Base-by-base conservation (phyloP, 225 moss, liverwort and hornwort species). In the Physcomitrellopsis africana region DNA sequence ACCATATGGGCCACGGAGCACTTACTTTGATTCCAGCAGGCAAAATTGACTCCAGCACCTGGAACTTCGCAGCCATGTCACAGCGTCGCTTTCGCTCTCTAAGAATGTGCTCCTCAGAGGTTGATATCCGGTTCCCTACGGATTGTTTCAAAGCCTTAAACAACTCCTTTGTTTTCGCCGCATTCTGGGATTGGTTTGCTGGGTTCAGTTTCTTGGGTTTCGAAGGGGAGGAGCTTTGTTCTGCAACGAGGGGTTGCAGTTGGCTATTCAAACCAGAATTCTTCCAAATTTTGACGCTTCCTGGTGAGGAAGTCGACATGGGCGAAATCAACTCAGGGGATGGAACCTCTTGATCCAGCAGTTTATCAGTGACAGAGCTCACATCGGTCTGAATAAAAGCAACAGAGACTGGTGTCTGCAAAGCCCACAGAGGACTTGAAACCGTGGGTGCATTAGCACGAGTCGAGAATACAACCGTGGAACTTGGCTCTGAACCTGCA, bases 1-100 rank as follows among this genome's bases (percentile, higher is more conserved):
- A 5, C 44, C 1, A 53, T 14, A 24, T n/a, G 11, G 23, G 8
- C 24, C 3, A 12, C 23, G 54, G 51, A 48, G 14, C 15, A 54
- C 51, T 73, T 60, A 79, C 73, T 54, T 60, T 73, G 11, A 63
- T 13, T 15, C 20, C n/a, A 51, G 44, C 8, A 61, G 79, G 68
- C 67, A 79, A 44, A 18, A 62, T 0, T 24, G 24, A 67, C 11
- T 68, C 74, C 44, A 79, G 60, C 15, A 58, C 48, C 24, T 26
- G 16, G 45, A 60, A 55, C 27, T 46, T 73, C 27, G 16, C 54
- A 37, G 73, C 63, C 74, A 74, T 79, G 61, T 73, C 68, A 12
- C 20, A 53, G 14, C 79, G 73, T 14, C 79, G 79, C 54, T 45
- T 45, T 15, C 73, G 74, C 68, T 79, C 79, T 16, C 79, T 58